Conservation (phyloP, 768 basidiomycete genomes). For the Leccinum imitatum region DNA sequence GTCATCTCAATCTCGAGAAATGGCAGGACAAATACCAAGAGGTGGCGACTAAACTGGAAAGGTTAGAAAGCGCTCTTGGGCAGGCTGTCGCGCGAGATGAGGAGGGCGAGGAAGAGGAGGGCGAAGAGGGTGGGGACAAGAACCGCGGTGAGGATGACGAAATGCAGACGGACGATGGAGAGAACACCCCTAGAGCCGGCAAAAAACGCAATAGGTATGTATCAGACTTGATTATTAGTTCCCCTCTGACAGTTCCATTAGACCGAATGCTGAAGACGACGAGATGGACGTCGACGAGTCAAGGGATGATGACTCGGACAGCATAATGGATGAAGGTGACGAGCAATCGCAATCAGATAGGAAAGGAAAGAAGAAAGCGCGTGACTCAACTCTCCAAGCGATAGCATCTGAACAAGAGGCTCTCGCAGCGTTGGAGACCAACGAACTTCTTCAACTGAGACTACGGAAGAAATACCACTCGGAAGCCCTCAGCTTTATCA, state of each 20-base stretch:
- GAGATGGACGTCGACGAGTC: conserved; percentile 61
- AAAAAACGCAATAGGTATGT: conserved; percentile 34
- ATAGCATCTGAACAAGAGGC: conserved; percentile 71
- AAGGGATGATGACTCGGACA: conserved; percentile 34
- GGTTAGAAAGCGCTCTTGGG: conserved; percentile 66
- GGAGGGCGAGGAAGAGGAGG: conserved; percentile 30
- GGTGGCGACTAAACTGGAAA: conserved; percentile 62
- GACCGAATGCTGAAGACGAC: conserved; percentile 33
- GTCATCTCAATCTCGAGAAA: conserved; percentile 64
- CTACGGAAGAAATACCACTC: conserved; percentile 83
- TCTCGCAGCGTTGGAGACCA: conserved; percentile 64
- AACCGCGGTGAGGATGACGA: conserved; percentile 36
- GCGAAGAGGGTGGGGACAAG: conserved; percentile 38
- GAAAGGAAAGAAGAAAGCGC: conserved; percentile 48
- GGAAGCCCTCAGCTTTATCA: conserved; percentile 85
- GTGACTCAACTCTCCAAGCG: conserved; percentile 58
- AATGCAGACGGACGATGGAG: conserved; percentile 26
- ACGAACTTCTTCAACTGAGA: conserved; percentile 63
- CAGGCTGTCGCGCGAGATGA: conserved; percentile 55
- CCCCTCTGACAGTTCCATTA: conserved; percentile 13
- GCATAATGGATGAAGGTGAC: conserved; percentile 40
- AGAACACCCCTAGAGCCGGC: conserved; percentile 28
- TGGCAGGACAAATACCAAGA: conserved; percentile 74
- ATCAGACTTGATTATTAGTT: not conserved
- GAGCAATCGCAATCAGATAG: conserved; percentile 36